A percentile compares a stretch with the other conserved stretches of the same genome.
These are phyloP conservation scores for Mortierella sp. DNA, from an alignment of 371 early-diverging fungal genomes.

Conservation along the genomic window DNA sequence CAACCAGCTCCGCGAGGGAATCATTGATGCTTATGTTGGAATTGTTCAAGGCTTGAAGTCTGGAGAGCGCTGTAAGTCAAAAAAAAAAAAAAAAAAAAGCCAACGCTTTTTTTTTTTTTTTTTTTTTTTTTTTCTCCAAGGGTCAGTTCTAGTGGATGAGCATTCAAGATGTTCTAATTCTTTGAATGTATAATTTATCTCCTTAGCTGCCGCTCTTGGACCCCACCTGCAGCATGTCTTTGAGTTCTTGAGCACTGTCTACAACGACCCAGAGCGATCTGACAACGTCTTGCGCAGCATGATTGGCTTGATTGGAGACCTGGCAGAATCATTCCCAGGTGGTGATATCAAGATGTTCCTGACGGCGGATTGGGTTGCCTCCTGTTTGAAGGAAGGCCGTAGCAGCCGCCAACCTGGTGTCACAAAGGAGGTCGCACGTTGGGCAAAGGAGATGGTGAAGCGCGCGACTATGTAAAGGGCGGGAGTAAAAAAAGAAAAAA, in stretches of 20 bases:
- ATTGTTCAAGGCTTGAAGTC: constrained; percentile 92
- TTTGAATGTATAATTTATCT: too few relatives aligned
- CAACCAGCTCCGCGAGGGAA: constrained; percentile 84
- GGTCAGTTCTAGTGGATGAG: too few relatives aligned
- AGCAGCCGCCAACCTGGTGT: constrained; percentile 66
- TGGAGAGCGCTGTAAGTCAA: constrained; percentile 60
- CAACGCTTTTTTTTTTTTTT: background rate
- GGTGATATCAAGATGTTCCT: constrained; percentile 74
- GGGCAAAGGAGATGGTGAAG: constrained; percentile 75
- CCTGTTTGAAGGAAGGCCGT: constrained; percentile 80
- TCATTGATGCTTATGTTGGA: constrained; percentile 95
- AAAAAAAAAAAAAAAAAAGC: background rate
- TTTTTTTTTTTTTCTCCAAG: constrained; percentile 2
- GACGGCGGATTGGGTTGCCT: constrained; percentile 70
- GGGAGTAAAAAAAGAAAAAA: too few relatives aligned
- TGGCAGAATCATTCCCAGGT: constrained; percentile 79
- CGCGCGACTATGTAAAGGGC: constrained; percentile 51
- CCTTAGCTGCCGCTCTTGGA: constrained; percentile 64
- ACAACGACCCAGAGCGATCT: constrained; percentile 66
- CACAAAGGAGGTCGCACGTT: constrained; percentile 84
- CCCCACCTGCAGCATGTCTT: constrained; percentile 77
- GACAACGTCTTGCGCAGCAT: constrained; percentile 76
- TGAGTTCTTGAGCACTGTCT: constrained; percentile 76
- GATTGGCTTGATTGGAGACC: constrained; percentile 87
- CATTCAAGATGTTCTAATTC: too few relatives aligned